A percentile compares a stretch with the other conserved stretches of the same genome.
phyloP scores from a whole-genome alignment of 306 rosid species.

The Betula pendula region DNA sequence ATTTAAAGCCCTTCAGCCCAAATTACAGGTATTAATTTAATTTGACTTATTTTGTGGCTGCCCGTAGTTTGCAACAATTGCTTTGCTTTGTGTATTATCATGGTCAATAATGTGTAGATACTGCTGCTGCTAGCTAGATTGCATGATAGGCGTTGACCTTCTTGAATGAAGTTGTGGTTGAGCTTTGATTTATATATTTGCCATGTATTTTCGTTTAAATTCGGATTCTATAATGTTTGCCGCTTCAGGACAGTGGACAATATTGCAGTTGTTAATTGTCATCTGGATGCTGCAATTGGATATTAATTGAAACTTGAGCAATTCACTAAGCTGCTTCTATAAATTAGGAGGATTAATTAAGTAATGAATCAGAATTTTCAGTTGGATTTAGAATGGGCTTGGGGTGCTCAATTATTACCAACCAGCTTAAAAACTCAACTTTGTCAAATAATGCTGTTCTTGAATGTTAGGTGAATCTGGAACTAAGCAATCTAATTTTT shows the following conservation, averaged over 20 bases:
- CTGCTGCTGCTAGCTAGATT: not conserved
- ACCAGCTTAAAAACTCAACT: not conserved
- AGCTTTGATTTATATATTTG: not conserved
- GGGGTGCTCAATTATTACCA: not conserved
- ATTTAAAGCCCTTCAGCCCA: conserved; percentile 87
- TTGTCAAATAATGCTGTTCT: not conserved
- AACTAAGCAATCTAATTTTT: not conserved
- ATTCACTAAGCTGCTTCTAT: not conserved
- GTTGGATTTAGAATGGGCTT: not conserved
- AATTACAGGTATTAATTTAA: conserved; percentile 65
- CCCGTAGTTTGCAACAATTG: not conserved
- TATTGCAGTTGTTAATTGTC: not conserved
- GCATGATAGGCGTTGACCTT: not conserved
- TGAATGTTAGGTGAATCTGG: not conserved
- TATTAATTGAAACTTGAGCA: not conserved
- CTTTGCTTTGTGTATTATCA: not conserved
- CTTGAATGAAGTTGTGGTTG: not conserved
- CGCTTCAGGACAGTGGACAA: not conserved
- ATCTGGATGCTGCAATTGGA: not conserved
- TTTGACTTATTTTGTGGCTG: not conserved
- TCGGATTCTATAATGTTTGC: not conserved
- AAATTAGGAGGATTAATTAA: not conserved
- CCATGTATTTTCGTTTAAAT: not conserved
- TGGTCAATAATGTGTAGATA: not conserved
- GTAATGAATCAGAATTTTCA: not conserved